Evolutionary conservation across 306 rosid genomes (phyloP).

Genomic region (Vigna radiata): DNA sequence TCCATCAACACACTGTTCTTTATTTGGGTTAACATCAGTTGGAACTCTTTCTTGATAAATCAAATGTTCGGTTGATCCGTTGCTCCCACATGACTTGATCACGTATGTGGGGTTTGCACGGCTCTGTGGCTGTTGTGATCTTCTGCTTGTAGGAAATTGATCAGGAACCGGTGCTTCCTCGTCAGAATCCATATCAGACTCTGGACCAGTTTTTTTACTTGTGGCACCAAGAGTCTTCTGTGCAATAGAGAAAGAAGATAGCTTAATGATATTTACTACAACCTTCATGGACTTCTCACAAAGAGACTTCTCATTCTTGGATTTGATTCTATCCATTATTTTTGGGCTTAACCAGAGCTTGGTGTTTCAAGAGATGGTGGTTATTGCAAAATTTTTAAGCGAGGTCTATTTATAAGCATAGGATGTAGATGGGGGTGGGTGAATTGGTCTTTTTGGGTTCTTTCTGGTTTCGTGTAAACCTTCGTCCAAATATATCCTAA

Average conservation of each 20-base stretch:
- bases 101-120: constrained; percentile 52
- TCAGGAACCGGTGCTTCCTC: constrained; percentile 36
- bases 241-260: constrained; percentile 64
- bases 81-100: constrained; percentile 44
- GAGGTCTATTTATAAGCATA: constrained; percentile 45
- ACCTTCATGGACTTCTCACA: constrained; percentile 75
- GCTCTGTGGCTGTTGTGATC: constrained; percentile 57
- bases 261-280: constrained; percentile 67
- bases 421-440: constrained; percentile 30
- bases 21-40: constrained; percentile 27
- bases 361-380: constrained; percentile 22
- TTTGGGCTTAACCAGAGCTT: constrained; percentile 3
- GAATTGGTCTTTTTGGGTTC: constrained; percentile 31
- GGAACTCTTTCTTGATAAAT: constrained; percentile 47
- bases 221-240: constrained; percentile 42
- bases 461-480: constrained; percentile 25
- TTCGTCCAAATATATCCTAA: constrained; percentile 18
- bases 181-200: constrained; percentile 34
- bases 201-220: constrained; percentile 35
- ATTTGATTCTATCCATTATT: constrained; percentile 51
- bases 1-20: constrained; percentile 61
- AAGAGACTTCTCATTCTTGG: constrained; percentile 52
- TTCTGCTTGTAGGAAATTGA: constrained; percentile 37
- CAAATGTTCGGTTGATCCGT: constrained; percentile 42
- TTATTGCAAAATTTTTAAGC: constrained; percentile 13